These are phyloP conservation scores for Saksenaea oblongispora DNA, from an alignment of 371 early-diverging fungal species.

Conservation along the genomic window DNA sequence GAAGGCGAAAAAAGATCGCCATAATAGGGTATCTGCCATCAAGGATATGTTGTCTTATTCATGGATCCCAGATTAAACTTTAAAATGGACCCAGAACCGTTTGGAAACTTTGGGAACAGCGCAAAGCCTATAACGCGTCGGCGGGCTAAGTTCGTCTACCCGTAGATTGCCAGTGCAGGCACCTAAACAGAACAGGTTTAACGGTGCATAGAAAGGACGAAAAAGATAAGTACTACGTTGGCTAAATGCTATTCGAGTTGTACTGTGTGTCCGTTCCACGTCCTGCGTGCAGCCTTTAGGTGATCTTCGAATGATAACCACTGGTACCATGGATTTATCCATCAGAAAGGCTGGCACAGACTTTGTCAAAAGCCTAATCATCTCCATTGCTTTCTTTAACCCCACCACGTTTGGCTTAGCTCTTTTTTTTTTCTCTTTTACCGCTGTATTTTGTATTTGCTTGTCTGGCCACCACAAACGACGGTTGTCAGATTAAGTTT, in stretches of 20 bases:
- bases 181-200: no score
- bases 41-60: no score
- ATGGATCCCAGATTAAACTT: no score
- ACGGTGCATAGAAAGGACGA: not conserved
- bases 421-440: slow-evolving; percentile 8
- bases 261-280: no score
- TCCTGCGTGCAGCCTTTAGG: slow-evolving; percentile 6
- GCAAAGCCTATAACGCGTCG: no score
- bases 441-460: slow-evolving; percentile 56
- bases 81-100: no score
- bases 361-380: slow-evolving; percentile 44
- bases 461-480: slow-evolving; percentile 61
- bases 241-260: not conserved
- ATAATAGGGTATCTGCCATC: no score
- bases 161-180: no score
- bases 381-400: no score
- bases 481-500: slow-evolving; percentile 55
- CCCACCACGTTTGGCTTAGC: not conserved
- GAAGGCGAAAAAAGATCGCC: no score
- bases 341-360: slow-evolving; percentile 61
- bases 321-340: slow-evolving; percentile 63
- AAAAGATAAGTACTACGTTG: not conserved
- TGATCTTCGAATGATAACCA: slow-evolving; percentile 51
- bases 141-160: no score
- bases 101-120: no score